Conservation (phyloP, 495 filamentous ascomycete genomes). For the Tuber indicum region DNA sequence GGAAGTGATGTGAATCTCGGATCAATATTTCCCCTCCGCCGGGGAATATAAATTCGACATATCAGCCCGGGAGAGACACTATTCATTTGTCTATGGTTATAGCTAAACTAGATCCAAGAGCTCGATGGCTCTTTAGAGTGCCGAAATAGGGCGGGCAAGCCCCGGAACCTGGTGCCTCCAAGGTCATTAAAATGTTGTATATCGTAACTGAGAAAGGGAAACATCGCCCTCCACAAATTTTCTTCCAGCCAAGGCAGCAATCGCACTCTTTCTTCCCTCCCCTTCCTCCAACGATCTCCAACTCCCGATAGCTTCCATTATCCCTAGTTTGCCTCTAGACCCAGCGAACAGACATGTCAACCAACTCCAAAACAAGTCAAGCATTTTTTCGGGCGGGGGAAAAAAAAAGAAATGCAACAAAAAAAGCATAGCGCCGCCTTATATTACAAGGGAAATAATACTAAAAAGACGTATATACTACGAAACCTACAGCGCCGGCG, state of each 20-base stretch:
- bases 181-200: neutral
- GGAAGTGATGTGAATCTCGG: neutral
- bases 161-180: neutral
- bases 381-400: conserved; percentile 5
- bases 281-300: neutral
- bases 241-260: neutral
- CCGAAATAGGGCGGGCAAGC: neutral
- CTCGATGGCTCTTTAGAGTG: neutral
- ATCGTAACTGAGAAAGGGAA: neutral
- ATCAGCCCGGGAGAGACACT: neutral
- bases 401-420: conserved; percentile 7
- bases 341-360: conserved; percentile 10
- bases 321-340: neutral
- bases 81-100: neutral
- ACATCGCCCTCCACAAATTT: neutral
- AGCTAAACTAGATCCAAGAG: neutral
- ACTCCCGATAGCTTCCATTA: neutral
- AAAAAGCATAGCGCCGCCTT: conserved; percentile 26
- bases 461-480: conserved; percentile 15
- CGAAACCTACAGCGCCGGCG: conserved; percentile 18
- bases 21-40: neutral
- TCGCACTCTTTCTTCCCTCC: neutral
- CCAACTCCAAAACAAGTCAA: conserved; percentile 20
- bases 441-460: conserved; percentile 21
- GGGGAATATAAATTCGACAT: neutral